phyloP scores from a whole-genome alignment of 176 grass and related monocot species.

The Ensete glaucum region DNA sequence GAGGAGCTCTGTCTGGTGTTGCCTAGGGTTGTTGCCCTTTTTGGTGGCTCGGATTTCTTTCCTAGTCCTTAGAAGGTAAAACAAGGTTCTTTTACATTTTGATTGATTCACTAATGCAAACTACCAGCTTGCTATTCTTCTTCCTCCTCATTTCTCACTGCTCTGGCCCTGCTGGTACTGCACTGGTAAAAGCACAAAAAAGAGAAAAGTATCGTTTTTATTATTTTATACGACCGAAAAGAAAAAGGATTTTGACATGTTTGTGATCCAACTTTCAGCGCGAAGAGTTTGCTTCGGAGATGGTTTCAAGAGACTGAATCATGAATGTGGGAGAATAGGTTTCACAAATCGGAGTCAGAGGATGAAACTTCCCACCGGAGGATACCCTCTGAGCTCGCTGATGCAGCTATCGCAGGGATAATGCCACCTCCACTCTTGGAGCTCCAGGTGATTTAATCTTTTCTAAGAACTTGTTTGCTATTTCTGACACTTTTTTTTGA shows the following conservation, averaged over 20 bases:
- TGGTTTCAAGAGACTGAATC: conserved; percentile 53
- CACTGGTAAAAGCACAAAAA: too few species aligned
- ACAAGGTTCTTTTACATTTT: neutral
- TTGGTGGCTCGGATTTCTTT: conserved; percentile 47
- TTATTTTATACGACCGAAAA: neutral
- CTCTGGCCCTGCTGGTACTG: too few species aligned
- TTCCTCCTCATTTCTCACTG: neutral
- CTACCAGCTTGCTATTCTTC: neutral
- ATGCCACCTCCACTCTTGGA: conserved; percentile 90
- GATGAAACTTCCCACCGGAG: conserved; percentile 49
- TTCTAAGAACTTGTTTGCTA: neutral
- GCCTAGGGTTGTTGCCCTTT: conserved; percentile 50
- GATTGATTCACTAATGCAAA: neutral
- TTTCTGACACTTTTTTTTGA: neutral
- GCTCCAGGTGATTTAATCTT: conserved; percentile 50
- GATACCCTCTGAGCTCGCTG: conserved; percentile 61
- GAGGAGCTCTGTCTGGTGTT: conserved; percentile 61
- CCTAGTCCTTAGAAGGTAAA: neutral
- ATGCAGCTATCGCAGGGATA: conserved; percentile 72
- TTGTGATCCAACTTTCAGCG: neutral
- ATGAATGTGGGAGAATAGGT: conserved; percentile 48
- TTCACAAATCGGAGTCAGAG: conserved; percentile 37
- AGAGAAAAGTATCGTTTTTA: neutral
- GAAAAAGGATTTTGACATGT: neutral
- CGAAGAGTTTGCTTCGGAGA: conserved; percentile 58